Evolutionary conservation across 1,284 basidiomycete genomes (phyloP), one percentile per base, ranked within the genome.

Genomic region (Pascua sp.): DNA sequence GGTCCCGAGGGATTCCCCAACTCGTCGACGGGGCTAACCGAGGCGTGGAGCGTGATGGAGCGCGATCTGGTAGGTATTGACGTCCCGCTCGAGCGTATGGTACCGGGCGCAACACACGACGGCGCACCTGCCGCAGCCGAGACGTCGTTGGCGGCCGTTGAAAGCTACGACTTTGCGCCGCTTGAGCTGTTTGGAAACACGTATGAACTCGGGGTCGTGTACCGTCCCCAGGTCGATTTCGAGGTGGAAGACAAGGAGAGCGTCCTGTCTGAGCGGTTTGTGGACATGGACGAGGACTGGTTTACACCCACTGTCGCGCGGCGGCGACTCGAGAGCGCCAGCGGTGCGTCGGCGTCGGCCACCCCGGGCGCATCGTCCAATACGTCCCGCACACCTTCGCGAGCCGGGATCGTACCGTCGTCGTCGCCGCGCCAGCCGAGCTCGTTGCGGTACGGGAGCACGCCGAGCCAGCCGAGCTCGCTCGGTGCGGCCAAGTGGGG

Each of bases 281-380:
- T 60, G 5, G 73, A 76, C 56, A 71, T 77, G 72, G 73, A 76
- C 50, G 75, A 77, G 53, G 74, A 76, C 43, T 77, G 72, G 69
- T 77, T 77, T 53, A 75, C 69, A n/a, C 75, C 76, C 2, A 77
- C 76, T 0, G 69, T 77, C 4, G 69, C 70, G 17, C 54, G 70
- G 10, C 62, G 67, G 44, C 50, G 69, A 15, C 55, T 67, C 17
- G 66, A 67, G 12, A 61, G 64, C 8, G 67, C 66, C 37, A 55
- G 56, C 16, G 43, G 51, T 10, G 49, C 49, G 0, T 40, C 53
- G 11, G 51, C 60, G 8, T 45, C 17, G 11, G 57, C 47, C 3
- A 32, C 24, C 3, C 24, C 24, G 7, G 24, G 24, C 24, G 4
- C 24, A 32, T 18, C 38, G 46, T 18, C 17, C 51, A 46, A 16